Base-by-base conservation (phyloP, 2,329 filamentous ascomycete genomes). In the Arachnomyces sp. region DNA sequence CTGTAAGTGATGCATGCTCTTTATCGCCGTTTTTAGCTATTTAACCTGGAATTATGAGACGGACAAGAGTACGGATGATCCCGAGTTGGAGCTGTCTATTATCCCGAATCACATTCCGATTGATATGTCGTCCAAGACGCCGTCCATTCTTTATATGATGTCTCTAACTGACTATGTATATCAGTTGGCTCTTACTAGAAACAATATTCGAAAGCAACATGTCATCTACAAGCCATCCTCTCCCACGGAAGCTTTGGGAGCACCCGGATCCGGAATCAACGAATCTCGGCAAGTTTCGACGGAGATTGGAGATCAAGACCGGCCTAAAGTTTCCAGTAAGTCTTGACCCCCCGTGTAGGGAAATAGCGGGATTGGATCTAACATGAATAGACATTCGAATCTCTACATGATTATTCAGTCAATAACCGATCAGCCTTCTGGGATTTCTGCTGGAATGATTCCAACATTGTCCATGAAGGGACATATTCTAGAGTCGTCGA, bases 401-500 rank as follows among this genome's bases (percentile, higher is more conserved):
- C 87, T 12, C 67, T 93, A 5, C 81, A 88, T 56, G 59, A 71
- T 42, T 92, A 77, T 70, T 86, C 84, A 16, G 69, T 81, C 44
- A 60, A 70, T 12, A 67, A 76, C 28, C 76, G 79, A 28, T 60
- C 69, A 7, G 70, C 76, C 34, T 89, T 89, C 64, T 88, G 76
- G 70, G 67, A 68, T 5, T 72, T 78, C 44, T 60, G 81, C 36
- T 84, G 84, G 64, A 65, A 76, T 16, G 70, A 69, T 38, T 65
- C 74, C 44, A 68, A 72, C 35, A 64, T 82, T 41, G 78, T 88
- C 47, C 70, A 86, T 51, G 70, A 73, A 28, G 84, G 84, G 20
- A 63, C 59, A 3, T 78, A 76, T 53, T 63, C 60, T 0, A 60
- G 55, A 7, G 77, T 82, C 1, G 79, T 92, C 2, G 84, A 93